Percentiles rank a stretch among this genome's conserved stretches.
These are phyloP conservation scores for Eucalyptus guilfoylei DNA, from an alignment of 345 rosid genomes.

Conservation along the genomic window DNA sequence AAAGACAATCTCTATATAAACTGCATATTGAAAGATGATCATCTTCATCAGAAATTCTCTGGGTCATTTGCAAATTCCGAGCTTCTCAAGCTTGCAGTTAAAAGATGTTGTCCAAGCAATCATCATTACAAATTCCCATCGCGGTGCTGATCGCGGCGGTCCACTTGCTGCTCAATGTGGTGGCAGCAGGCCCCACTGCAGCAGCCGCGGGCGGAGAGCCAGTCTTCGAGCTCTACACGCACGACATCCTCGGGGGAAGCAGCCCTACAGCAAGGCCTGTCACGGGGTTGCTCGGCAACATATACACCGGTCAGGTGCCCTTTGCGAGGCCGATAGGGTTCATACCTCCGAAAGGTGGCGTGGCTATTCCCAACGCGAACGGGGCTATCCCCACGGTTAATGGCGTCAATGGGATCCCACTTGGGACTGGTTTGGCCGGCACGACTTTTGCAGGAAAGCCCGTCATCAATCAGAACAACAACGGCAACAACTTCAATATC, in stretches of 20 bases:
- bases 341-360: slow-evolving; percentile 51
- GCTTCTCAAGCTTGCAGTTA: not conserved
- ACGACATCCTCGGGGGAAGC: slow-evolving; percentile 85
- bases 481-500: slow-evolving; percentile 10
- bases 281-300: slow-evolving; percentile 89
- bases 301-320: slow-evolving; percentile 88
- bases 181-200: slow-evolving; percentile 26
- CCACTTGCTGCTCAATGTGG: not conserved
- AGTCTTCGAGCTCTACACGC: slow-evolving; percentile 73
- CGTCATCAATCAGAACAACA: slow-evolving; percentile 4
- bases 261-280: slow-evolving; percentile 85
- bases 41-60: slow-evolving; percentile 4
- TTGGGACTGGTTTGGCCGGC: slow-evolving; percentile 89
- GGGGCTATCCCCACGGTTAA: slow-evolving; percentile 84
- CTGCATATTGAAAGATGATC: not conserved
- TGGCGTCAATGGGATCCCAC: slow-evolving; percentile 66
- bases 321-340: slow-evolving; percentile 87
- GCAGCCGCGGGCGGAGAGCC: slow-evolving; percentile 24
- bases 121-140: slow-evolving; percentile 9
- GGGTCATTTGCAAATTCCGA: not conserved
- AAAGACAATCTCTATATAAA: slow-evolving; percentile 23
- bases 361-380: slow-evolving; percentile 80
- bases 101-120: slow-evolving; percentile 42
- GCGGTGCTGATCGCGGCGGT: slow-evolving; percentile 7
- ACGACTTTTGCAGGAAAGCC: slow-evolving; percentile 36